Conservation (phyloP, 345 rosid species). For the Brassica cretica region DNA sequence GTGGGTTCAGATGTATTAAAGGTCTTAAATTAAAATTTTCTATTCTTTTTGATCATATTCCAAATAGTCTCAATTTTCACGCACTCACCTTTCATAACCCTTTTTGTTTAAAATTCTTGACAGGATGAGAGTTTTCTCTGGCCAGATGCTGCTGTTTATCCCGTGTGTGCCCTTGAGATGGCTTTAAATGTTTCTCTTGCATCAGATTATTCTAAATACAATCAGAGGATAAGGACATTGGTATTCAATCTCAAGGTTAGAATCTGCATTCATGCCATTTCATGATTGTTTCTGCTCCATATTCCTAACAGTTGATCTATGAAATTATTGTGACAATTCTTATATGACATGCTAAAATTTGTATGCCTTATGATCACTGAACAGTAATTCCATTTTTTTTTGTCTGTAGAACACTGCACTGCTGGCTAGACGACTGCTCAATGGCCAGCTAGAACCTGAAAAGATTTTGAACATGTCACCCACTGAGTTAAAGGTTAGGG, state of each 20-base stretch:
- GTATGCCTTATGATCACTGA: not conserved
- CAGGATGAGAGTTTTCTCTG: conserved; percentile 40
- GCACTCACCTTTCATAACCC: conserved; percentile 3
- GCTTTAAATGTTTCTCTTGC: conserved; percentile 71
- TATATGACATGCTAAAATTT: conserved; percentile 1
- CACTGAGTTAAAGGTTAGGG: conserved; percentile 71
- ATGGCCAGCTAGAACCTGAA: conserved; percentile 73
- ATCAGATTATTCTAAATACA: conserved; percentile 80
- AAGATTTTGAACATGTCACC: conserved; percentile 83
- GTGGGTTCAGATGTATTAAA: conserved; percentile 46
- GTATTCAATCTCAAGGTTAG: conserved; percentile 54
- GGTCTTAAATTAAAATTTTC: conserved; percentile 34
- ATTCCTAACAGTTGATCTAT: not conserved
- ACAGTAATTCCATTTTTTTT: not conserved
- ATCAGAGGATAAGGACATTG: conserved; percentile 82
- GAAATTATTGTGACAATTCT: conserved; percentile 7
- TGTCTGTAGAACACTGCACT: conserved; percentile 52
- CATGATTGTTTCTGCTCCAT: conserved; percentile 4
- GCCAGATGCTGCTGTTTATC: conserved; percentile 39
- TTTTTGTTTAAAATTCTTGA: conserved; percentile 16
- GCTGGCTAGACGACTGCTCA: conserved; percentile 72
- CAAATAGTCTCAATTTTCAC: conserved; percentile 3
- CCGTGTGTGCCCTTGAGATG: conserved; percentile 78
- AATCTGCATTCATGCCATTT: conserved; percentile 5
- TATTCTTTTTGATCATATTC: not conserved